Conservation (phyloP, 2,329 filamentous ascomycete genomes). For the Lomentospora prolificans region DNA sequence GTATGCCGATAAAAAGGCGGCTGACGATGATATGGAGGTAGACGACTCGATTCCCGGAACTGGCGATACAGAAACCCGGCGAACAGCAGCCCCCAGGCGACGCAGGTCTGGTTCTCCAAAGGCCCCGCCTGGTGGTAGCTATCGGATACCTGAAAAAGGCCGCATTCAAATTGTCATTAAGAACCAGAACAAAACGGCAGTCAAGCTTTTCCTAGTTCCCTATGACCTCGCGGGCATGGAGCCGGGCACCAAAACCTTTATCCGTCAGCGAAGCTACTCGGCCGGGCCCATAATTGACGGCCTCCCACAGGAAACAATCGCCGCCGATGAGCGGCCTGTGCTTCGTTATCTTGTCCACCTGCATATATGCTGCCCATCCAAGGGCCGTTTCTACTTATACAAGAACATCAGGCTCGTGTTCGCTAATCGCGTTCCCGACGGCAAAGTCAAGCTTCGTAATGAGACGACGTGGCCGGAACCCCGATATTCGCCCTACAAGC, state of each 20-base stretch:
- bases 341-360: conserved; percentile 86
- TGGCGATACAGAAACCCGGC: conserved; percentile 16
- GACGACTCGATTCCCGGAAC: conserved; percentile 2
- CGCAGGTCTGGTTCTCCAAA: conserved; percentile 22
- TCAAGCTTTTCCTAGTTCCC: conserved; percentile 88
- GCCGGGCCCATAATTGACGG: conserved; percentile 75
- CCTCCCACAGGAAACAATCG: conserved; percentile 20
- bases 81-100: neutral
- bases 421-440: conserved; percentile 90
- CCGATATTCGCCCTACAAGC: conserved; percentile 75
- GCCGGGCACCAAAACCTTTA: conserved; percentile 87
- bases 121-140: conserved; percentile 76
- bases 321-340: conserved; percentile 43
- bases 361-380: conserved; percentile 81
- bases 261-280: conserved; percentile 88
- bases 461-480: conserved; percentile 87
- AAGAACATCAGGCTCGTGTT: conserved; percentile 91
- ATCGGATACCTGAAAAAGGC: conserved; percentile 86
- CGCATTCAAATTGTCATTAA: conserved; percentile 97
- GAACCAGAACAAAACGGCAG: conserved; percentile 95
- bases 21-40: conserved; percentile 26
- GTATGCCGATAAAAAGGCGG: conserved; percentile 25
- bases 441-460: conserved; percentile 83
- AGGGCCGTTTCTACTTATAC: conserved; percentile 80
- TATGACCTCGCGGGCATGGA: conserved; percentile 93